Conservation (phyloP, 805 yeast species). For the Wickerhamiella kurtzmanii region DNA sequence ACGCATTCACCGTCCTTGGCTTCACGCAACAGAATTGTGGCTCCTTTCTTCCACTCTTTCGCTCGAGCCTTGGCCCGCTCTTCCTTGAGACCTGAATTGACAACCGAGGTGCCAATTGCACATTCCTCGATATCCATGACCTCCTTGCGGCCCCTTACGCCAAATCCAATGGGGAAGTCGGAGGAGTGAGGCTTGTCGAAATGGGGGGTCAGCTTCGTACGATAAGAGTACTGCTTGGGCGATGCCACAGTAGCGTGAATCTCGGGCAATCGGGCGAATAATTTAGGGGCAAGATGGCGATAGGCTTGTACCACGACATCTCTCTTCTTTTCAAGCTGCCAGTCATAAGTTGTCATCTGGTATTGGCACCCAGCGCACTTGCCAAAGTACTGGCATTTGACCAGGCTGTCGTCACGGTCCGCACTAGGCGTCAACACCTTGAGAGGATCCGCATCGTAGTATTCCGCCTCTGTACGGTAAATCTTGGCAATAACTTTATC, state of each 20-base stretch:
- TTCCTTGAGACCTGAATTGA: conserved; percentile 70
- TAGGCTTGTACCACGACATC: conserved; percentile 72
- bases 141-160: conserved; percentile 54
- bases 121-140: conserved; percentile 91
- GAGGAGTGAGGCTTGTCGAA: conserved; percentile 55
- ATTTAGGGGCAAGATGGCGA: conserved; percentile 46
- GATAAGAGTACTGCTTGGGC: conserved; percentile 61
- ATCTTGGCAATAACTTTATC: conserved; percentile 60
- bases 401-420: conserved; percentile 43
- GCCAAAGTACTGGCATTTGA: conserved; percentile 75
- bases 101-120: conserved; percentile 67
- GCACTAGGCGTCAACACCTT: conserved; percentile 33
- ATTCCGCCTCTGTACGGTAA: conserved; percentile 62
- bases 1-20: conserved; percentile 44
- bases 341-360: conserved; percentile 60
- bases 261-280: conserved; percentile 35
- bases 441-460: conserved; percentile 63
- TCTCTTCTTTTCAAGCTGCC: conserved; percentile 61
- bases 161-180: conserved; percentile 67
- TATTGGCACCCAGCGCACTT: conserved; percentile 92
- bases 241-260: conserved; percentile 56
- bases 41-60: conserved; percentile 55
- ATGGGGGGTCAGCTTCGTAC: conserved; percentile 94
- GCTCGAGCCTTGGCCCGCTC: conserved; percentile 35
- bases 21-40: conserved; percentile 64